Evolutionary conservation across 139 green algal genomes (phyloP).

Genomic region (Haematococcus lacustris): DNA sequence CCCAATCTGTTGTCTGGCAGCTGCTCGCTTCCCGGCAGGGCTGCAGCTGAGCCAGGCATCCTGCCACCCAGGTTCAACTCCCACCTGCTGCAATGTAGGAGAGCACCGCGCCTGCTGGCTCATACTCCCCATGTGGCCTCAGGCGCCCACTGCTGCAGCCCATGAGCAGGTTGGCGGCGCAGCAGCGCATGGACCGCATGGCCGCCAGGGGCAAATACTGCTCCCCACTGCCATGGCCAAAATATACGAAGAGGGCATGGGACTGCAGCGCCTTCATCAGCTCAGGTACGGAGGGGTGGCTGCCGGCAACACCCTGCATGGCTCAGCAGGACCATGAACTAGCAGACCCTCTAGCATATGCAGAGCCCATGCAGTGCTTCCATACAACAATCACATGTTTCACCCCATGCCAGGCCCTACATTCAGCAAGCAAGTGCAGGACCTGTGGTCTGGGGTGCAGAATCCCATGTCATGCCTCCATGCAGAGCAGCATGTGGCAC

Average conservation of each 20-base stretch:
- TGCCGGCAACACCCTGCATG: constrained; percentile 50
- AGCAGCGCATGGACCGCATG: constrained; percentile 54
- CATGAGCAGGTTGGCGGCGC: constrained; percentile 74
- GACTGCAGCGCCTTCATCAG: constrained; percentile 47
- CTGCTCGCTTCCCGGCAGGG: too few species aligned
- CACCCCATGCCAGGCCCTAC: too few species aligned
- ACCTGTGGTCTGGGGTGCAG: too few species aligned
- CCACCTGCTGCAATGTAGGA: constrained; percentile 71
- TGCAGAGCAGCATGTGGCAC: too few species aligned
- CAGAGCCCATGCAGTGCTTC: neutral
- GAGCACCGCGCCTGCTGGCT: constrained; percentile 55
- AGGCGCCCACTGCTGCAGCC: constrained; percentile 86
- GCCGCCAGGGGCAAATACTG: constrained; percentile 57
- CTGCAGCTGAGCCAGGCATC: too few species aligned
- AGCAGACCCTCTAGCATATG: too few species aligned
- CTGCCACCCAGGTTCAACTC: too few species aligned
- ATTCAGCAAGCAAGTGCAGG: neutral
- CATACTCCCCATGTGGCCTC: constrained; percentile 41
- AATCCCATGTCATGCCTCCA: too few species aligned
- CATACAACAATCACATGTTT: neutral
- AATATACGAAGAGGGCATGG: constrained; percentile 82
- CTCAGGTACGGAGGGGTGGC: constrained; percentile 17
- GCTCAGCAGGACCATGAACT: too few species aligned
- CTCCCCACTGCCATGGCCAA: constrained; percentile 82
- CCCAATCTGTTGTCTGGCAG: too few species aligned